phyloP scores from a whole-genome alignment of 441 rosid genomes.

The Gossypium lobatum region DNA sequence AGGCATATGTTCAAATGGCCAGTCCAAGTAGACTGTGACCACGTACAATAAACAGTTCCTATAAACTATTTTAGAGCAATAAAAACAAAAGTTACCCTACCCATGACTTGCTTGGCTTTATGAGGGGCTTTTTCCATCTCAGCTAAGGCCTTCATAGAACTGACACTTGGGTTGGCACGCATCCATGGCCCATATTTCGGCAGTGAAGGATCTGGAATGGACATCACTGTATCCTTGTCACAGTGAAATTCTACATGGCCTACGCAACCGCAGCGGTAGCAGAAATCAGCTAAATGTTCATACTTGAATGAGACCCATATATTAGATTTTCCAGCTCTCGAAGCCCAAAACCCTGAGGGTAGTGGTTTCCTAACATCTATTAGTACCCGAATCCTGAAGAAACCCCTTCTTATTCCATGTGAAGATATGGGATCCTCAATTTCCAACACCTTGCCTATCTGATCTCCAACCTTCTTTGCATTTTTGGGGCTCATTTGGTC shows the following conservation, averaged over 20 bases:
- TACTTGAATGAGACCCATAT: constrained; percentile 13
- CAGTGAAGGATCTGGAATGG: constrained; percentile 14
- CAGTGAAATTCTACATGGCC: constrained; percentile 11
- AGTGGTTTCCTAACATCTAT: constrained; percentile 12
- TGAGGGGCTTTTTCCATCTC: constrained; percentile 15
- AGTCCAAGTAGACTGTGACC: background rate
- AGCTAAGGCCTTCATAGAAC: constrained; percentile 9
- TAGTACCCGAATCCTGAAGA: constrained; percentile 13
- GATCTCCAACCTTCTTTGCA: constrained; percentile 15
- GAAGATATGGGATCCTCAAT: constrained; percentile 19
- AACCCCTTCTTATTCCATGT: constrained; percentile 4
- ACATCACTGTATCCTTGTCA: constrained; percentile 14
- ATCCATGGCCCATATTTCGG: constrained; percentile 20
- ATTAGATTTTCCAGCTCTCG: constrained; percentile 11
- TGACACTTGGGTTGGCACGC: constrained; percentile 15
- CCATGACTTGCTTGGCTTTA: constrained; percentile 12
- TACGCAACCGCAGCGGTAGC: constrained; percentile 10
- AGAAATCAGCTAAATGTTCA: constrained; percentile 16
- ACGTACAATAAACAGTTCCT: background rate
- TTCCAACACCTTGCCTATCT: constrained; percentile 13
- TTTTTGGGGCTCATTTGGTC: constrained; percentile 17
- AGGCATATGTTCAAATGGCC: background rate
- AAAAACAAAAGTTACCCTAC: background rate
- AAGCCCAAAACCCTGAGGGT: constrained; percentile 18
- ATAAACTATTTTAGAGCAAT: background rate